Evolutionary conservation across 106 monocot genomes (phyloP), one percentile per base, ranked within the genome.

Genomic region (Triglochin maritima): DNA sequence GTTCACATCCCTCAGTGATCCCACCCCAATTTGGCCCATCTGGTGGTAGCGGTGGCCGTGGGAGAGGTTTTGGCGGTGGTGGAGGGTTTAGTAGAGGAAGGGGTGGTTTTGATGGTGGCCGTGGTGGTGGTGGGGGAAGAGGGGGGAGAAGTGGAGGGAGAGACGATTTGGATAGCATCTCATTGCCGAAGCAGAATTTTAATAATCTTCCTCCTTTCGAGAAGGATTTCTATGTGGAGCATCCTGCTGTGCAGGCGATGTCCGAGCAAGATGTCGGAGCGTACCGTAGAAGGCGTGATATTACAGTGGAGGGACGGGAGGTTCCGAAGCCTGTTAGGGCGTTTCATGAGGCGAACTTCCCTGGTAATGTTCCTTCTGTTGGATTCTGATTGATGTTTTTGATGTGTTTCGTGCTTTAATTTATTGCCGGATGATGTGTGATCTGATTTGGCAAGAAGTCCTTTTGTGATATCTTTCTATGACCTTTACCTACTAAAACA

Each of bases 221-320:
- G 82, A 96, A 96, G 88, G 77, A 91, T 59, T 96, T 96, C 49
- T 88, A 96, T 70, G 69, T 82, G 49, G 96, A 90, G 78, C 76
- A 70, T 17, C 80, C 90, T 11, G 60, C 82, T 0, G 80, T 96
- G 47, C 64, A 76, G 81, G 85, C 81, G 1, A 88, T 96, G 96
- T 69, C 90, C 7, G 90, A 90, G 69, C 78, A 80, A 57, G 96
- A 96, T 3, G 91, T 77, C 6, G 15, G 47, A 49, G 60, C 72
- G 4, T 91, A 88, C 57, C 81, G 96, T 12, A 75, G 53, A 47
- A 65, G 60, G 16, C 80, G 90, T 60, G 79, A 88, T 17, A 91
- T 96, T 11, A 86, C 83, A 4, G 85, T 88, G 3, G 96, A 96
- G 56, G 96, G 96, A 0, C 67, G 76, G 10, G 96, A 96, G 66